Conservation (phyloP, 202 grass and related monocot genomes). For the Thinopyrum obtusiflorum region DNA sequence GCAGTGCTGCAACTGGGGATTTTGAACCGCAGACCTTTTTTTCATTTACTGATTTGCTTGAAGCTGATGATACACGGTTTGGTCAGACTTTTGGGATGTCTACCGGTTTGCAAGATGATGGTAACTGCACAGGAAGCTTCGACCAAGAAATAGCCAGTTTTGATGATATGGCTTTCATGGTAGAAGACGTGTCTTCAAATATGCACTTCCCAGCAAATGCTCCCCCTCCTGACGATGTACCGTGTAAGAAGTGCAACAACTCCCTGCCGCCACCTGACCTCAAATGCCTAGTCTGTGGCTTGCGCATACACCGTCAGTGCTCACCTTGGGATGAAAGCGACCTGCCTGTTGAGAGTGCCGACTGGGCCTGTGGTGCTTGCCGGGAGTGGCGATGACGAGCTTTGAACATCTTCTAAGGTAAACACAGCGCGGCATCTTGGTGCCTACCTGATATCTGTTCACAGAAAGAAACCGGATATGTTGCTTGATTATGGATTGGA, state of each 20-base stretch:
- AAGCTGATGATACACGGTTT: slow-evolving; percentile 63
- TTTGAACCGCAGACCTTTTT: slow-evolving; percentile 90
- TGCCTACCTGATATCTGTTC: neutral
- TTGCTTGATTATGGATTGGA: slow-evolving; percentile 18
- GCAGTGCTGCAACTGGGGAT: slow-evolving; percentile 41
- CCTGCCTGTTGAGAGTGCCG: slow-evolving; percentile 10
- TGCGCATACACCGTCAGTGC: slow-evolving; percentile 72
- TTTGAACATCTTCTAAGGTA: slow-evolving; percentile 34
- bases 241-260: slow-evolving; percentile 65
- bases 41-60: slow-evolving; percentile 87
- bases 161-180: slow-evolving; percentile 43
- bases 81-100: slow-evolving; percentile 48
- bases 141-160: slow-evolving; percentile 44
- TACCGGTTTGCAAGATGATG: slow-evolving; percentile 24
- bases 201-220: slow-evolving; percentile 32
- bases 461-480: neutral
- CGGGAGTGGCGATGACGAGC: slow-evolving; percentile 58
- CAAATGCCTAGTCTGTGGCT: slow-evolving; percentile 61
- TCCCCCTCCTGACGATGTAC: neutral
- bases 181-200: slow-evolving; percentile 41
- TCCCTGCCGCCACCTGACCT: slow-evolving; percentile 61
- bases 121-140: slow-evolving; percentile 32
- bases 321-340: slow-evolving; percentile 71
- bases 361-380: slow-evolving; percentile 84
- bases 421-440: neutral